Conservation (phyloP, 345 rosid species). For the Eucalyptus coolabah region DNA sequence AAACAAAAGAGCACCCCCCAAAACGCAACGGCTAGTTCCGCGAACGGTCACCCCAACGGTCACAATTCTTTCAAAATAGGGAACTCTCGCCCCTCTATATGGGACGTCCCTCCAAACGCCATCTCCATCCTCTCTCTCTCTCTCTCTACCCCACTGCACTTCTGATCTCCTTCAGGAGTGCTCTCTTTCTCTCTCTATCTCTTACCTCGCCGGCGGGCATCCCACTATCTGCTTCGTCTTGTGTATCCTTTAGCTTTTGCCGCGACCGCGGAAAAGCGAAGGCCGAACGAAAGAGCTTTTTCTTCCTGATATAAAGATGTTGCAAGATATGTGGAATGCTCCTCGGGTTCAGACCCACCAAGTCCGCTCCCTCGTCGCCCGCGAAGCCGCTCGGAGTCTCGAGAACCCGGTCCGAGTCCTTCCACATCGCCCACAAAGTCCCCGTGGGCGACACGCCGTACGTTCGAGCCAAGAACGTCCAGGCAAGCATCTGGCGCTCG, state of each 20-base stretch:
- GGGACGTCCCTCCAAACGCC: not conserved
- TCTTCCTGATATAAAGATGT: conserved; percentile 18
- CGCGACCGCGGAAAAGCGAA: not conserved
- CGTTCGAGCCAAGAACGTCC: conserved; percentile 89
- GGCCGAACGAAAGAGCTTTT: not conserved
- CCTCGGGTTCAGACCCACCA: conserved; percentile 82
- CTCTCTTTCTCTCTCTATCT: not conserved
- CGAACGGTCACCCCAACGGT: not conserved
- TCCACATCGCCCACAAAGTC: conserved; percentile 81
- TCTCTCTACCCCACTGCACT: not conserved
- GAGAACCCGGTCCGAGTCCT: conserved; percentile 81
- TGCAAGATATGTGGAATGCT: conserved; percentile 78
- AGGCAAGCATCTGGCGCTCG: conserved; percentile 20
- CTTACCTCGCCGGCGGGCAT: not conserved
- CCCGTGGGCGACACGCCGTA: conserved; percentile 92
- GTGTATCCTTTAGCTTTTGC: not conserved
- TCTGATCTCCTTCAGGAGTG: not conserved
- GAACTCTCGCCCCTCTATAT: not conserved
- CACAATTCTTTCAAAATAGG: not conserved
- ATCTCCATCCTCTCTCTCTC: not conserved
- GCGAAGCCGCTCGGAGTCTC: conserved; percentile 71
- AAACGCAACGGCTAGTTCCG: not conserved
- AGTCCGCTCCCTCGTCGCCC: conserved; percentile 85
- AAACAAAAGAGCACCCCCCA: not conserved
- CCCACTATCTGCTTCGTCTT: not conserved